A percentile compares a stretch with the other conserved stretches of the same genome.
phyloP scores from a whole-genome alignment of 1,284 basidiomycete species.

The Malassezia caprae region DNA sequence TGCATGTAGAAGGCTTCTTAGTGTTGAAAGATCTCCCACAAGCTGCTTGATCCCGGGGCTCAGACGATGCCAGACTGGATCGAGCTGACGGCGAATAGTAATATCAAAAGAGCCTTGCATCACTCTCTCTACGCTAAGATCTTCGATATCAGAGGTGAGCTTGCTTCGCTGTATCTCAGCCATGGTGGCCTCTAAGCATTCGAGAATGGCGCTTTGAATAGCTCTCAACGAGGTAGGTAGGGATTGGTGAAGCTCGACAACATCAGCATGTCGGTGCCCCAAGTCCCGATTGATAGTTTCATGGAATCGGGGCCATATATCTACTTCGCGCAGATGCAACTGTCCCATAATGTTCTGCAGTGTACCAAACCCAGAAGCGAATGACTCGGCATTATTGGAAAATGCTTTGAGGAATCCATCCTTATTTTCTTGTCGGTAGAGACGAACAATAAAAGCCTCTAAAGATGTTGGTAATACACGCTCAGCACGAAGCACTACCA shows the following conservation, averaged over 20 bases:
- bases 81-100: slow-evolving; percentile 75
- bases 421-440: slow-evolving; percentile 25
- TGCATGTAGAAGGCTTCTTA: slow-evolving; percentile 73
- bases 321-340: slow-evolving; percentile 72
- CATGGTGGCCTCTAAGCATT: slow-evolving; percentile 85
- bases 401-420: slow-evolving; percentile 91
- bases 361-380: slow-evolving; percentile 80
- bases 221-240: slow-evolving; percentile 77
- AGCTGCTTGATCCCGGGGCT: slow-evolving; percentile 83
- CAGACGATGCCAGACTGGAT: slow-evolving; percentile 92
- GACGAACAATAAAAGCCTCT: slow-evolving; percentile 41
- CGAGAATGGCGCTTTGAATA: slow-evolving; percentile 83
- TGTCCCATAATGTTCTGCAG: slow-evolving; percentile 86
- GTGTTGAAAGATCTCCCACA: slow-evolving; percentile 73
- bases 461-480: slow-evolving; percentile 58
- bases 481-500: slow-evolving; percentile 90
- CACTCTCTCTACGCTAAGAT: slow-evolving; percentile 81
- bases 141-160: slow-evolving; percentile 80
- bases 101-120: slow-evolving; percentile 89
- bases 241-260: slow-evolving; percentile 79
- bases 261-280: slow-evolving; percentile 60
- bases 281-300: slow-evolving; percentile 33
- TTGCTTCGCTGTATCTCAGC: slow-evolving; percentile 82
- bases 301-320: slow-evolving; percentile 87
- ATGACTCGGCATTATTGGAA: slow-evolving; percentile 87